Base-by-base conservation (phyloP, 768 basidiomycete genomes). In the Tricholoma flavovirens region DNA sequence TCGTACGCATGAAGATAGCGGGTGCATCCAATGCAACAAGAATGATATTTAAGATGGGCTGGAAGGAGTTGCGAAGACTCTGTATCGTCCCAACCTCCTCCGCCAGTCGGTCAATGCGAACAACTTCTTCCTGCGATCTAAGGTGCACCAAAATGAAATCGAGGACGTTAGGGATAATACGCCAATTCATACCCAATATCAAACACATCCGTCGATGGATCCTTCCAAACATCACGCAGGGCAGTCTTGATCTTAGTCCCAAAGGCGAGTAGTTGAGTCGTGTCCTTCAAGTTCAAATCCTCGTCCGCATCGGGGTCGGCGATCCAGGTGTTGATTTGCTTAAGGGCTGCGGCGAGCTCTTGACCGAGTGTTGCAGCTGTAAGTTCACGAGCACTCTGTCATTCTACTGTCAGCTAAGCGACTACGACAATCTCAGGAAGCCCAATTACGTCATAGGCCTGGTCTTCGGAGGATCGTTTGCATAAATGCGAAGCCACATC, bases 1-100 rank as follows among this genome's bases (percentile, higher is more conserved):
- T 98, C 0, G 94, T 95, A 30, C 97, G 84, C 78, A 96, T 90
- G 63, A 90, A 93, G 24, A 98, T 93, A 3, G 86, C 83, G 4
- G 90, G 82, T 0, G 90, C 89, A 63, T 96, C 92, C 58, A 96
- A 77, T 2, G 93, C 83, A 53, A 77, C 73, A 17, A 98, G 68
- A 29, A 97, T 84, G 33, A 88, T 84, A 17, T 83, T 84, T 11
- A 98, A 72, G 53, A 98, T 90, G 0, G 90, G 86, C 43, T 89
- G 83, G 68, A 96, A 95, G 2, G 90, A 90, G 59, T 80, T 85
- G 55, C 83, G 84, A 49, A 97, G 74, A 36, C 77, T 81, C 57
- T 93, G 91, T 12, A 87, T 78, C 0, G 83, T 83, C 15, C 90
- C 90, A 54, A 96, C 82, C 61, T 86, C 83, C 60, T 92, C 87